Percentiles rank a stretch among this genome's conserved stretches.
Conservation (phyloP, 108 stramenopile genomes). For the Parietichytrium sp. region DNA sequence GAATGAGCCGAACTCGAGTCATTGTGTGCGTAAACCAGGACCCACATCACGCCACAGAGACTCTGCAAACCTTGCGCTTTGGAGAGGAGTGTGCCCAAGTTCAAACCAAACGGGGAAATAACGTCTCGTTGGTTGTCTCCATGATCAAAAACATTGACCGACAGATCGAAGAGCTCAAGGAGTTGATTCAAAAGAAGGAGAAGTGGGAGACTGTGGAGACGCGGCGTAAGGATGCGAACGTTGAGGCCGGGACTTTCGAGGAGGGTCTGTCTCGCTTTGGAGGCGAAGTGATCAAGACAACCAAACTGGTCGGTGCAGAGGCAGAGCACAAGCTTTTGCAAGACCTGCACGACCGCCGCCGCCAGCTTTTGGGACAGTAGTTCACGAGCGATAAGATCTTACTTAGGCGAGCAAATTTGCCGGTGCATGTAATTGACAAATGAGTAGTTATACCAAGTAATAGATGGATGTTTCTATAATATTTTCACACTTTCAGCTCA, state of each 20-base stretch:
- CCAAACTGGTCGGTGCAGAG: conserved; percentile 42
- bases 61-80: conserved; percentile 63
- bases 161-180: conserved; percentile 30
- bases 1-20: conserved; percentile 61
- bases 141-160: conserved; percentile 30
- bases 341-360: conserved; percentile 7
- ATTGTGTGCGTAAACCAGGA: conserved; percentile 67
- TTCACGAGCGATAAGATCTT: not conserved
- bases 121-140: conserved; percentile 40
- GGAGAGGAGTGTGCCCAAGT: conserved; percentile 61
- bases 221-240: conserved; percentile 42
- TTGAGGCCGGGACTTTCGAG: conserved; percentile 45
- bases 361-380: conserved; percentile 38
- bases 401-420: not conserved
- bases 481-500: not conserved
- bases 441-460: not conserved
- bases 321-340: conserved; percentile 36
- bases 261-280: not conserved
- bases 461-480: no score
- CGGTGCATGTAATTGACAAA: not conserved
- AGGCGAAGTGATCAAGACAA: conserved; percentile 16
- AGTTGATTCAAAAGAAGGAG: conserved; percentile 42
- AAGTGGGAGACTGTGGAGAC: conserved; percentile 38
- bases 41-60: conserved; percentile 58
- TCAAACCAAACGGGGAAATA: conserved; percentile 36